phyloP scores from a whole-genome alignment of 2,329 filamentous ascomycete species.

The Aspergillus neoniger region DNA sequence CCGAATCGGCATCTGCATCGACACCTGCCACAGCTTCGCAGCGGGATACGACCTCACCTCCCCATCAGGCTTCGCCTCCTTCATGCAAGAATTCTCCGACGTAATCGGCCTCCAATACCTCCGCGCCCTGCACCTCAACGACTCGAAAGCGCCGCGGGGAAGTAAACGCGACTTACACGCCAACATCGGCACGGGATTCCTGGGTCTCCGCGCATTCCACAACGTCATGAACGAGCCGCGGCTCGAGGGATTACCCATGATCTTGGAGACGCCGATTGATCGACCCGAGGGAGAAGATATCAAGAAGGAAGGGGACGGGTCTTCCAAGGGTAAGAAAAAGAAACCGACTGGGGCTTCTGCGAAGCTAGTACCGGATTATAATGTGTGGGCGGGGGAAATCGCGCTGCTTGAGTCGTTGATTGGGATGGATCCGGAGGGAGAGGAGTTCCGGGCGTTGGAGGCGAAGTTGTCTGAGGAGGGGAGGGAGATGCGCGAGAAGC shows the following conservation, averaged over 20 bases:
- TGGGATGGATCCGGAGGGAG: slow-evolving; percentile 74
- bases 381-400: slow-evolving; percentile 90
- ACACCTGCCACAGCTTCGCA: slow-evolving; percentile 95
- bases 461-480: slow-evolving; percentile 67
- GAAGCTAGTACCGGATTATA: slow-evolving; percentile 68
- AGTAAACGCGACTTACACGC: slow-evolving; percentile 88
- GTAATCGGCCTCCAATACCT: slow-evolving; percentile 78
- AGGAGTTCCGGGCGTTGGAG: slow-evolving; percentile 70
- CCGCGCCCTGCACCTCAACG: slow-evolving; percentile 86
- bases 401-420: slow-evolving; percentile 88
- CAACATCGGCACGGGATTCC: slow-evolving; percentile 93
- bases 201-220: slow-evolving; percentile 88
- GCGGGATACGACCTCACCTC: slow-evolving; percentile 87
- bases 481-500: slow-evolving; percentile 68
- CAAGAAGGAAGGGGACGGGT: slow-evolving; percentile 13
- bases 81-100: slow-evolving; percentile 73
- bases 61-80: slow-evolving; percentile 69
- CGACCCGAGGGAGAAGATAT: slow-evolving; percentile 43
- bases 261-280: slow-evolving; percentile 95
- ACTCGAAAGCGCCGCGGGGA: slow-evolving; percentile 84
- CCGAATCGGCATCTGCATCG: slow-evolving; percentile 89
- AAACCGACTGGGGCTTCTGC: slow-evolving; percentile 25
- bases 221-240: slow-evolving; percentile 80
- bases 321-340: slow-evolving; percentile 27
- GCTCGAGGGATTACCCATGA: slow-evolving; percentile 80